Percentiles rank a stretch among this genome's conserved stretches.
Conservation (phyloP, 345 rosid genomes). For the Cardiospermum halicacabum region DNA sequence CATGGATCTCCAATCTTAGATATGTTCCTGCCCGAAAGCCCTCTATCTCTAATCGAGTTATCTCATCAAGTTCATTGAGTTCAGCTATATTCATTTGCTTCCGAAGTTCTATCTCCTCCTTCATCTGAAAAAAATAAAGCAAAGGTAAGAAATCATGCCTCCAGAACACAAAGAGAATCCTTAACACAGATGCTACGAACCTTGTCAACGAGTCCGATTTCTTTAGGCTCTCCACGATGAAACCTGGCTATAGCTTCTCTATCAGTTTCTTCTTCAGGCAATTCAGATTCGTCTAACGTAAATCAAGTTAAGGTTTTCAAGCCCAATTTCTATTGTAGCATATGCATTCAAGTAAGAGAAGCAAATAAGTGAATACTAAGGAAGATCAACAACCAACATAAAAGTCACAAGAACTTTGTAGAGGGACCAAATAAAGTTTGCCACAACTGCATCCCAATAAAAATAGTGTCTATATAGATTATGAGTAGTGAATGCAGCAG, state of each 20-base stretch:
- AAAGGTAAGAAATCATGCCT: conserved; percentile 18
- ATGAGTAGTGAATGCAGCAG: neutral
- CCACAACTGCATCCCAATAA: neutral
- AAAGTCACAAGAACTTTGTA: neutral
- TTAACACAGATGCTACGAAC: conserved; percentile 24
- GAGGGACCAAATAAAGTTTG: neutral
- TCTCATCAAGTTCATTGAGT: conserved; percentile 76
- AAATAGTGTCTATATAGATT: neutral
- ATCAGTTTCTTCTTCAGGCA: conserved; percentile 57
- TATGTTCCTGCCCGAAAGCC: conserved; percentile 84
- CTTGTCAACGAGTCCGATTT: conserved; percentile 67
- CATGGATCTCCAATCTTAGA: conserved; percentile 81
- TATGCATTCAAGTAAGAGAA: neutral
- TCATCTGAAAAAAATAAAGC: conserved; percentile 52
- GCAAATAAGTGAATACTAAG: neutral
- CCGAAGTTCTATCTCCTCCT: conserved; percentile 72
- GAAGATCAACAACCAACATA: neutral
- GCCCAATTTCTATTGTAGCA: neutral
- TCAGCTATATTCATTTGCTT: conserved; percentile 78
- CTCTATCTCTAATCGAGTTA: conserved; percentile 72
- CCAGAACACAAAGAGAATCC: neutral
- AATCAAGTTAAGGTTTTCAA: conserved; percentile 47
- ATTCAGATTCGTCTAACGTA: conserved; percentile 61
- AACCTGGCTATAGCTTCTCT: conserved; percentile 32
- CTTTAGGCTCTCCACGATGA: conserved; percentile 44